Percentiles rank a stretch among this genome's conserved stretches.
Conservation (phyloP, 805 yeast genomes). For the Maudiozyma barnettii region DNA sequence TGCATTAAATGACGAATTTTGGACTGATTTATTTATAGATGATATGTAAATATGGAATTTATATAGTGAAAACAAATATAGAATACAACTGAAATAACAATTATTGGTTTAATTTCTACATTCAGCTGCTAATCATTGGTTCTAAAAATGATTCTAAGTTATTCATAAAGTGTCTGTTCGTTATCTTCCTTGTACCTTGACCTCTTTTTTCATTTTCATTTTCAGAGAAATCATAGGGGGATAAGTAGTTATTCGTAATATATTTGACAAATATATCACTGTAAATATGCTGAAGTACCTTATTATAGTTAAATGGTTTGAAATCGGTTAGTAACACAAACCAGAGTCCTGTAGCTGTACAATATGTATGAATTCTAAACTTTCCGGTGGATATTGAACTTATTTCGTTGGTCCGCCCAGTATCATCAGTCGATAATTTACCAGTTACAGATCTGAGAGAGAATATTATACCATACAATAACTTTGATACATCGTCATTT, state of each 20-base stretch:
- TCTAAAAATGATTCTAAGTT: constrained; percentile 24
- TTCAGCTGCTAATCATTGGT: constrained; percentile 21
- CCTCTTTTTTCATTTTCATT: constrained; percentile 24
- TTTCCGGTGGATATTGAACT: constrained; percentile 52
- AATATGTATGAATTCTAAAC: constrained; percentile 71
- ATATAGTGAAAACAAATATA: background rate
- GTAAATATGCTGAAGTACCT: constrained; percentile 25
- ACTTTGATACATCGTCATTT: constrained; percentile 63
- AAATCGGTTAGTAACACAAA: constrained; percentile 67
- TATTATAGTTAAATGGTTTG: constrained; percentile 21
- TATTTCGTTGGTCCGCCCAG: constrained; percentile 17
- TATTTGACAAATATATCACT: constrained; percentile 25
- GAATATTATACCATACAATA: constrained; percentile 76
- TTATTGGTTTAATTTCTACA: too few relatives aligned
- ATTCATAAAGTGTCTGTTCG: constrained; percentile 21
- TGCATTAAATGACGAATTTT: constrained; percentile 59
- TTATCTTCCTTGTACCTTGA: constrained; percentile 26
- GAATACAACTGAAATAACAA: too few relatives aligned
- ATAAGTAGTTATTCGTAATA: constrained; percentile 23
- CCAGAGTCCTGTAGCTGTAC: constrained; percentile 70
- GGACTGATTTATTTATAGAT: constrained; percentile 41
- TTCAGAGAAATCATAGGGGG: constrained; percentile 27
- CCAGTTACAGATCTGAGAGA: constrained; percentile 69
- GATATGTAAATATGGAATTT: constrained; percentile 7
- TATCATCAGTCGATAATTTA: constrained; percentile 33